Evolutionary conservation across 768 basidiomycete species (phyloP), one percentile per base, ranked within the genome.

Genomic region (Pleurotus sapidus): DNA sequence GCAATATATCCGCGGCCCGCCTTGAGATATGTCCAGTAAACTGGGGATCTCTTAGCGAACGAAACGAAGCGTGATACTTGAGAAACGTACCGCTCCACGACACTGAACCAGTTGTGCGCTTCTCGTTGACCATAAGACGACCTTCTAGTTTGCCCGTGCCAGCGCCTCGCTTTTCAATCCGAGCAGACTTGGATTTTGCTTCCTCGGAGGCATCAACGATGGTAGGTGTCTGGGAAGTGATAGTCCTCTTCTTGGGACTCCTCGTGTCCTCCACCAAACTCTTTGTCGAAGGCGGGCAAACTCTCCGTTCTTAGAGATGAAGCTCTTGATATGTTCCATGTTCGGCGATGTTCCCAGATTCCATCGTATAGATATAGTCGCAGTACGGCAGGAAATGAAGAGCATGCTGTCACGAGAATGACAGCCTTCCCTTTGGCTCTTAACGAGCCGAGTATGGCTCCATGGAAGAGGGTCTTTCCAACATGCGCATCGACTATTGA

Each of bases 321-420:
- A 89, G 75, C 34, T 85, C 73, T 6, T 71, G 63, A 63, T 81
- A 88, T 0, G 84, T 81, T 1, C 94, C 95, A 8, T 78, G 81
- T 69, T 95, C 93, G n/a, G 81, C 81, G 58, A 97, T 84, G 37
- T 74, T 76, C 5, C 95, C 94, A 37, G 93, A 84, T 11, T 80
- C 78, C 55, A 97, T 72, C 24, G 86, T 85, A 65, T 87, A 86
- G 66, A 97, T 88, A 67, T 91, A 89, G 69, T 96, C 93, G 23
- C 91, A 90, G 56, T 88, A 77, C 1, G 90, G 88, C 18, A 97
- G 80, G 74, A 95, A 91, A 70, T 96, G 93, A 7, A 96, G 77
- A 0, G 91, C 93, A 65, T 95, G 93, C n/a, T 0, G 95, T 98
- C 49, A 95, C 93, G 54, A 98, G 83, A 45, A 98, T 77, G 23